Evolutionary conservation across 345 rosid genomes (phyloP).

Genomic region (Citrus unshiu): DNA sequence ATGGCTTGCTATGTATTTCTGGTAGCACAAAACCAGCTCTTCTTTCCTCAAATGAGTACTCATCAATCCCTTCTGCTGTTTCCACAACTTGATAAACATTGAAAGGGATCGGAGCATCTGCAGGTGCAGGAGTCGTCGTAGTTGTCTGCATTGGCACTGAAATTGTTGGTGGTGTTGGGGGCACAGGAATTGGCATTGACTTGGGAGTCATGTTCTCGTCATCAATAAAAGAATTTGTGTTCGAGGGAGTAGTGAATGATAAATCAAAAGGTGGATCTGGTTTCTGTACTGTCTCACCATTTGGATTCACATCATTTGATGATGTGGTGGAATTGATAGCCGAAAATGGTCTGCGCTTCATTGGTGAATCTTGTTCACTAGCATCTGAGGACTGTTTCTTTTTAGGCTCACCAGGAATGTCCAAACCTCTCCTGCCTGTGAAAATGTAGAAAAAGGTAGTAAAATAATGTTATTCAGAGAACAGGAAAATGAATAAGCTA

Average conservation of each 20-base stretch:
- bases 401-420: conserved; percentile 54
- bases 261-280: conserved; percentile 18
- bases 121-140: conserved; percentile 46
- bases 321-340: conserved; percentile 55
- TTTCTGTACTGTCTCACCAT: conserved; percentile 33
- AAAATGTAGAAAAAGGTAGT: not conserved
- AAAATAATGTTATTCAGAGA: not conserved
- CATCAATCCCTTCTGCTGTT: conserved; percentile 52
- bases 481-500: not conserved
- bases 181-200: conserved; percentile 48
- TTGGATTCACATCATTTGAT: conserved; percentile 30
- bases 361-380: conserved; percentile 58
- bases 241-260: conserved; percentile 49
- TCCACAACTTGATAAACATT: conserved; percentile 30
- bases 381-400: conserved; percentile 58
- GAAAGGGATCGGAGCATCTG: conserved; percentile 17
- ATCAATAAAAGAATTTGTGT: conserved; percentile 31
- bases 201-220: conserved; percentile 71
- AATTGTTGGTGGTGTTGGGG: conserved; percentile 61
- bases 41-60: conserved; percentile 87
- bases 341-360: conserved; percentile 82
- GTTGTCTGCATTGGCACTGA: conserved; percentile 76
- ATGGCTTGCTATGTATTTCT: conserved; percentile 25
- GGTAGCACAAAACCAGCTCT: conserved; percentile 78
- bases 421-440: conserved; percentile 65